A percentile compares a stretch with the other conserved stretches of the same genome.
phyloP scores from a whole-genome alignment of 371 early-diverging fungal species.

The Mortierella sp. region DNA sequence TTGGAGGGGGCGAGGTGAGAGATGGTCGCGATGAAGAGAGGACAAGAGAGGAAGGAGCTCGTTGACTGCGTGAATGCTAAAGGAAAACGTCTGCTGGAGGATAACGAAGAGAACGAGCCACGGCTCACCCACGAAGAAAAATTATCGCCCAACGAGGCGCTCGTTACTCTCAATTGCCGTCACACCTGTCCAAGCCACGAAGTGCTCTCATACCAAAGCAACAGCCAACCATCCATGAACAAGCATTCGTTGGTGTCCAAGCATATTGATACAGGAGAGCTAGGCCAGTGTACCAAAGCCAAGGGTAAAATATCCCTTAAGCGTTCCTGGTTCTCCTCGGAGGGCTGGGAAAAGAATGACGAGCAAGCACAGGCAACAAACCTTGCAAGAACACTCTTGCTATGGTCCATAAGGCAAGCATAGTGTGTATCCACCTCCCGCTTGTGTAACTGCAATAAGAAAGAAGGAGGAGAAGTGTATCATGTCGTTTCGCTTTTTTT shows the following conservation, averaged over 20 bases:
- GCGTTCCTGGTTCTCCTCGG: too few species aligned
- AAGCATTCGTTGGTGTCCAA: too few species aligned
- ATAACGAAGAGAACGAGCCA: background rate
- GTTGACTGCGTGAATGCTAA: background rate
- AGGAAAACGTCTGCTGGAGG: background rate
- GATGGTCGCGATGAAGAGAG: slow-evolving; percentile 2
- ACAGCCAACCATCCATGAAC: too few species aligned
- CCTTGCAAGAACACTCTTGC: background rate
- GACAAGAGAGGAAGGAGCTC: background rate
- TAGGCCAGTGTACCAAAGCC: too few species aligned
- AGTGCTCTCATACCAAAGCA: too few species aligned
- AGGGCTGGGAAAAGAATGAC: background rate
- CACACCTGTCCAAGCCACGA: too few species aligned
- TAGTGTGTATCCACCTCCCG: too few species aligned
- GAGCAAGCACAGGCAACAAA: background rate
- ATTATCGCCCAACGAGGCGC: background rate
- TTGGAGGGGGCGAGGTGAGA: background rate
- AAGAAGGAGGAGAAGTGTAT: too few species aligned
- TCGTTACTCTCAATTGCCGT: too few species aligned
- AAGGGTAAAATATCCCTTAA: too few species aligned
- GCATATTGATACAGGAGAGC: too few species aligned
- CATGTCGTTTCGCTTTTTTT: background rate
- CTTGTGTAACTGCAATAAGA: slow-evolving; percentile 2
- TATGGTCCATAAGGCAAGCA: background rate
- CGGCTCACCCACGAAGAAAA: background rate